Evolutionary conservation across 2,329 filamentous ascomycete species (phyloP), one percentile per base, ranked within the genome.

Genomic region (Lecanicillium sp.): DNA sequence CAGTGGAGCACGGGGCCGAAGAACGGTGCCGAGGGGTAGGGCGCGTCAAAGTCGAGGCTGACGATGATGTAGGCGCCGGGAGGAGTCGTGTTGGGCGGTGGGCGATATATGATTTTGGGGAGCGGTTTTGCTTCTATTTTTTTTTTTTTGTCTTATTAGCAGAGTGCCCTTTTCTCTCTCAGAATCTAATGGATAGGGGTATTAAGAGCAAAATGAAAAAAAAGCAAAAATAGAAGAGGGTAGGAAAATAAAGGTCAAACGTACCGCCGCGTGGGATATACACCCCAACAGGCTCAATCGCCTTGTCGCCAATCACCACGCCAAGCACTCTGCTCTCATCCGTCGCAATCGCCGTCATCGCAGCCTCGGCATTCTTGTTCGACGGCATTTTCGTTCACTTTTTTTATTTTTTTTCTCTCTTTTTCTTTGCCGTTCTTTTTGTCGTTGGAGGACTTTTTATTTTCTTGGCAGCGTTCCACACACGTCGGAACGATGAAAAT

Each of bases 1-100:
- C 70, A 74, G 60, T 77, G 74, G 45, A 75, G 56, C 24, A 74
- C 62, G 1, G 73, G 73, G 8, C 69, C 65, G 1, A 74, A 57
- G 20, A 70, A 52, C 21, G 55, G 54, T 42, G 68, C 62, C 12
- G 64, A 67, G 0, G 64, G 64, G 53, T 69, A 70, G 0, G 73
- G 74, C 2, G 73, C 67, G 60, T 77, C 74, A 21, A 72, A 61
- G 52, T 77, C 73, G 26, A 76, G 54, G 40, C 57, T 58, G 26
- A 47, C 27, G 3, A 41, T 21, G 5, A 41, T 15, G 27, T 47
- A 47, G n/a, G 21, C 27, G 27, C 23, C 44, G 5, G 26, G 32
- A 4, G 23, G 26, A 20, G 6, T n/a, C 12, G 11, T 4, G 15
- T 19, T 4, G 5, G 38, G 24, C 10, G 20, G 15, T 4, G 17